Conservation (phyloP, 768 basidiomycete species). For the Pleurotus citrinopileatus region DNA sequence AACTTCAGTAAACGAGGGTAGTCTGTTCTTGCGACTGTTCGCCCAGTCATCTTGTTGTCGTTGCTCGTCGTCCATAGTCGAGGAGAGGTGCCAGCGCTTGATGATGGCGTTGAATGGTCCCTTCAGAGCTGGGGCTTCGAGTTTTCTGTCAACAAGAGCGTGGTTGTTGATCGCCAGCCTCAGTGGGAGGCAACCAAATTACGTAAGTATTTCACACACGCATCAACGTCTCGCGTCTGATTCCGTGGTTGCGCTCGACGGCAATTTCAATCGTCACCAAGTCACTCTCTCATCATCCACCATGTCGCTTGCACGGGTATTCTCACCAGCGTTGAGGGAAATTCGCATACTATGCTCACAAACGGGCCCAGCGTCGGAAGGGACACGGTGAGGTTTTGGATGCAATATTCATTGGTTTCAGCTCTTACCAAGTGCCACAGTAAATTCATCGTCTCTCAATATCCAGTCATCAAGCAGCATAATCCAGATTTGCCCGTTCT, state of each 20-base stretch:
- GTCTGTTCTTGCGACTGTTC: conserved; percentile 64
- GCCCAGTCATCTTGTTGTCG: conserved; percentile 76
- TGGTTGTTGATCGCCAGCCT: conserved; percentile 5
- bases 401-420: background rate
- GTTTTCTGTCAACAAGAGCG: conserved; percentile 5
- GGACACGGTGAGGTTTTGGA: conserved; percentile 61
- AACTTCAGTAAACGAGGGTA: conserved; percentile 90
- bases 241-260: background rate
- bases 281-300: background rate
- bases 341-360: conserved; percentile 81
- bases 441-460: conserved; percentile 75
- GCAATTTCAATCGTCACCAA: background rate
- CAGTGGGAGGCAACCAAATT: background rate
- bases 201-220: conserved; percentile 4
- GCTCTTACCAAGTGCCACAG: conserved; percentile 33
- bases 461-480: conserved; percentile 72
- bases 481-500: conserved; percentile 86
- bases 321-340: conserved; percentile 79
- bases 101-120: conserved; percentile 4
- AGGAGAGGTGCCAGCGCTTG: conserved; percentile 12
- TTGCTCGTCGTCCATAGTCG: conserved; percentile 47
- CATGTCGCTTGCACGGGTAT: conserved; percentile 70
- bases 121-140: background rate
- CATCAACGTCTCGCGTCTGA: background rate
- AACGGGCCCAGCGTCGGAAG: conserved; percentile 69